These are phyloP conservation scores for Daldinia grandis DNA, from an alignment of 495 filamentous ascomycete species.

Conservation along the genomic window DNA sequence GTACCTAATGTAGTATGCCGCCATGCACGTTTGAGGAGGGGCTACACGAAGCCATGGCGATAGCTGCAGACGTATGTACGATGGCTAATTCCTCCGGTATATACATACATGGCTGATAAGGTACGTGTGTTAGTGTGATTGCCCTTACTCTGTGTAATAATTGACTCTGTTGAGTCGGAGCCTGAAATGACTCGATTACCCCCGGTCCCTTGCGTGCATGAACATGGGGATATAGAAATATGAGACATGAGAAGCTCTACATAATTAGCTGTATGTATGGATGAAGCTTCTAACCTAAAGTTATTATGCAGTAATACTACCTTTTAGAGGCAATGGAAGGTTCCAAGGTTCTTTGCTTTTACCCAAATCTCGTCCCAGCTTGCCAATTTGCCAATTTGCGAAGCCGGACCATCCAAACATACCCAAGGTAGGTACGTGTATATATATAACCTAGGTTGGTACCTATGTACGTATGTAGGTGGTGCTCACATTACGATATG, in stretches of 20 bases:
- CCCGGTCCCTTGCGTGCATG: neutral
- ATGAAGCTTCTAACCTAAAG: neutral
- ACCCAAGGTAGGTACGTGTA: constrained; percentile 1
- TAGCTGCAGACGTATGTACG: neutral
- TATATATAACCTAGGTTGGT: no score
- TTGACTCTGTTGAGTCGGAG: neutral
- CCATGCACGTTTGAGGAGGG: neutral
- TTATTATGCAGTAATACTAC: neutral
- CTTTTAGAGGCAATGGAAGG: neutral
- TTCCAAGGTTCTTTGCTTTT: neutral
- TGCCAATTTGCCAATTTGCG: constrained; percentile 5
- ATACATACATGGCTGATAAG: neutral
- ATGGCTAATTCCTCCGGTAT: neutral
- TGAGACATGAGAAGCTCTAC: neutral
- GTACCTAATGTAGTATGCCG: neutral
- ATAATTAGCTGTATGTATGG: neutral
- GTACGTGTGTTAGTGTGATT: neutral
- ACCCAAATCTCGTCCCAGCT: neutral
- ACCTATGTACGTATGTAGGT: neutral
- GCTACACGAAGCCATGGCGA: neutral
- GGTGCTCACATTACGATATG: neutral
- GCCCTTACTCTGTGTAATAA: neutral
- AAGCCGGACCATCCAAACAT: constrained; percentile 12
- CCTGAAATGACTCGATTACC: neutral
- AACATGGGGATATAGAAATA: neutral